Evolutionary conservation across 1,139 yeast species (phyloP).

Genomic region (Candida sanyaensis): DNA sequence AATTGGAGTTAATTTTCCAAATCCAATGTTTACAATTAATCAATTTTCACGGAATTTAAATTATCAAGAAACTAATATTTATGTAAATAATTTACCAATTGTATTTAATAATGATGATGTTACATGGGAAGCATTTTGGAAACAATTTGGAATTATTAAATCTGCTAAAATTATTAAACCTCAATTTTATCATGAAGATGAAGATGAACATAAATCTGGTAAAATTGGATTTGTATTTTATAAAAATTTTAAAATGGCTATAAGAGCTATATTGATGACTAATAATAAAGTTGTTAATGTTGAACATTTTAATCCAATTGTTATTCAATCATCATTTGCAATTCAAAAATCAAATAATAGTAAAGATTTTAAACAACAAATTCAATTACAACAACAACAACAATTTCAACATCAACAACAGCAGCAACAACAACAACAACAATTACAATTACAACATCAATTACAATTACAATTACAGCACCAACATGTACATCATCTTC

Average conservation of each 20-base stretch:
- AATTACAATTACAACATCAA: neutral
- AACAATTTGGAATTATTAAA: slow-evolving; percentile 43
- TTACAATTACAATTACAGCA: neutral
- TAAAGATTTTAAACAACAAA: slow-evolving; percentile 4
- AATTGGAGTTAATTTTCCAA: slow-evolving; percentile 15
- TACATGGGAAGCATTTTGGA: slow-evolving; percentile 43
- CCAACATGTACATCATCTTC: neutral
- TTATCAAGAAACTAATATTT: slow-evolving; percentile 61
- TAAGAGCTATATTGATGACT: slow-evolving; percentile 41
- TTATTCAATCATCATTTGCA: slow-evolving; percentile 45
- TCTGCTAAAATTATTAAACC: slow-evolving; percentile 49
- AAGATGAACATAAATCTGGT: slow-evolving; percentile 35
- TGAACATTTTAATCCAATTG: slow-evolving; percentile 22
- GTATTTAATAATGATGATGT: slow-evolving; percentile 41
- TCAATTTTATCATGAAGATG: slow-evolving; percentile 30
- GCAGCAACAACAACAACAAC: neutral
- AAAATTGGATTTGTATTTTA: slow-evolving; percentile 48
- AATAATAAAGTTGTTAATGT: slow-evolving; percentile 27
- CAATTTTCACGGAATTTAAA: slow-evolving; percentile 26
- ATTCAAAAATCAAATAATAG: slow-evolving; percentile 28
- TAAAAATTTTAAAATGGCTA: slow-evolving; percentile 37
- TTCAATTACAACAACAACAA: neutral
- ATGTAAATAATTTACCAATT: slow-evolving; percentile 54
- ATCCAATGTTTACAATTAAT: slow-evolving; percentile 14
- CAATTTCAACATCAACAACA: neutral